These are phyloP conservation scores for Sugiyamaella castrensis DNA, from an alignment of 1,139 yeast species.

Conservation along the genomic window DNA sequence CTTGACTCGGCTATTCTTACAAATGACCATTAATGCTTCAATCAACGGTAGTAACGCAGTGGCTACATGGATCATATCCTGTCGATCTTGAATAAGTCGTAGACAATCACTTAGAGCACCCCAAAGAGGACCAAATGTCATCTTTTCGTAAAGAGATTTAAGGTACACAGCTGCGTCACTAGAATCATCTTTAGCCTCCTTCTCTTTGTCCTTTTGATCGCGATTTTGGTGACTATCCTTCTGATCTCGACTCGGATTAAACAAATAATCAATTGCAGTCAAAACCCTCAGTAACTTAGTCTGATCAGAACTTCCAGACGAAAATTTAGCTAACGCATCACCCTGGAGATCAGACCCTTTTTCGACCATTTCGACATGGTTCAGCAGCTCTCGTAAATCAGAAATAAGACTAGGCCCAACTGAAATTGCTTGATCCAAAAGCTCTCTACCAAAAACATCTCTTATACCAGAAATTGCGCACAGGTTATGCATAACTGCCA, in stretches of 20 bases:
- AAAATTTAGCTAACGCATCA: conserved; percentile 60
- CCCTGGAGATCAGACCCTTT: conserved; percentile 50
- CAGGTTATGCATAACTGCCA: conserved; percentile 78
- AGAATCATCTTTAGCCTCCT: conserved; percentile 28
- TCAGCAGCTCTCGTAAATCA: conserved; percentile 55
- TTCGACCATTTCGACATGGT: conserved; percentile 43
- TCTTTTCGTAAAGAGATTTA: conserved; percentile 51
- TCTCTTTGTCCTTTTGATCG: no score
- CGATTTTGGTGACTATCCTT: no score
- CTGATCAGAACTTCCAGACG: conserved; percentile 82
- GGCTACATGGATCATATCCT: conserved; percentile 61
- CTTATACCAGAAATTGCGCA: conserved; percentile 62
- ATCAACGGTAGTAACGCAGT: conserved; percentile 82
- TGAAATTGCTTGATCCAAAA: conserved; percentile 61
- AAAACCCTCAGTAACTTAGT: conserved; percentile 79
- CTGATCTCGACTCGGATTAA: conserved; percentile 42
- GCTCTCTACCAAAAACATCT: conserved; percentile 62
- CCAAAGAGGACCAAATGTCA: conserved; percentile 82
- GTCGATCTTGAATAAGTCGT: conserved; percentile 43
- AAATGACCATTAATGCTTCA: conserved; percentile 92
- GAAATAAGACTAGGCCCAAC: conserved; percentile 56
- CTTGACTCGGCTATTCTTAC: conserved; percentile 77
- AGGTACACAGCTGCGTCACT: conserved; percentile 47
- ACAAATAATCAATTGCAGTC: conserved; percentile 85
- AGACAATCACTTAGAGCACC: conserved; percentile 78